A percentile compares a stretch with the other conserved stretches of the same genome.
These are phyloP conservation scores for Candida freyschussii DNA, from an alignment of 1,139 yeast genomes.

Conservation along the genomic window DNA sequence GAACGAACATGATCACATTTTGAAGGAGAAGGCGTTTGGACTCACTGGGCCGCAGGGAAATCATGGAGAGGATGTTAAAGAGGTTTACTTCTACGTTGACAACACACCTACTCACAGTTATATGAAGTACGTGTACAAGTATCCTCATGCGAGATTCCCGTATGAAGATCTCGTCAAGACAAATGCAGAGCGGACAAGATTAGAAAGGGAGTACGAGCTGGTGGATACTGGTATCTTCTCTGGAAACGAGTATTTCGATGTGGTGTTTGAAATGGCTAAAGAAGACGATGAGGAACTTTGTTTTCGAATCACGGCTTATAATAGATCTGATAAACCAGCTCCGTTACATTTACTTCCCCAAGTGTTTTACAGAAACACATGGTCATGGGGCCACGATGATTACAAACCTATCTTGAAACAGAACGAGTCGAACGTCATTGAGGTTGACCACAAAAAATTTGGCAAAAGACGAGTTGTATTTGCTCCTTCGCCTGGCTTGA, in stretches of 20 bases:
- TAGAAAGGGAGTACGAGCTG: conserved; percentile 57
- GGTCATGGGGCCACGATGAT: conserved; percentile 80
- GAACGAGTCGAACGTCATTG: conserved; percentile 42
- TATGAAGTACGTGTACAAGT: conserved; percentile 89
- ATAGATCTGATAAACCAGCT: conserved; percentile 78
- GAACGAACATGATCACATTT: conserved; percentile 84
- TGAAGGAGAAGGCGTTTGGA: conserved; percentile 87
- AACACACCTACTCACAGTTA: conserved; percentile 92
- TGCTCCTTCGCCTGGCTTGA: conserved; percentile 85
- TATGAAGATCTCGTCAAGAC: conserved; percentile 71
- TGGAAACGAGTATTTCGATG: conserved; percentile 82
- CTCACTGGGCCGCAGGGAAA: conserved; percentile 91
- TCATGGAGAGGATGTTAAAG: conserved; percentile 88
- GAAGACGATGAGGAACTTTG: conserved; percentile 74
- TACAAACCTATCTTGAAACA: conserved; percentile 49
- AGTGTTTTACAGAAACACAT: conserved; percentile 80
- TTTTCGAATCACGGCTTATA: conserved; percentile 87
- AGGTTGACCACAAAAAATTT: conserved; percentile 61
- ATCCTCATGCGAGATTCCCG: conserved; percentile 83
- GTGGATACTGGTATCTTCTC: conserved; percentile 73
- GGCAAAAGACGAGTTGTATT: conserved; percentile 70
- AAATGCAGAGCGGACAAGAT: conserved; percentile 60
- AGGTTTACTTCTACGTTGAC: conserved; percentile 79
- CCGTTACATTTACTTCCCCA: conserved; percentile 89
- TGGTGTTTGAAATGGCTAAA: conserved; percentile 89